Percentiles rank a stretch among this genome's conserved stretches.
Evolutionary conservation across 768 basidiomycete genomes (phyloP).

Genomic region (Suillus clintonianus): DNA sequence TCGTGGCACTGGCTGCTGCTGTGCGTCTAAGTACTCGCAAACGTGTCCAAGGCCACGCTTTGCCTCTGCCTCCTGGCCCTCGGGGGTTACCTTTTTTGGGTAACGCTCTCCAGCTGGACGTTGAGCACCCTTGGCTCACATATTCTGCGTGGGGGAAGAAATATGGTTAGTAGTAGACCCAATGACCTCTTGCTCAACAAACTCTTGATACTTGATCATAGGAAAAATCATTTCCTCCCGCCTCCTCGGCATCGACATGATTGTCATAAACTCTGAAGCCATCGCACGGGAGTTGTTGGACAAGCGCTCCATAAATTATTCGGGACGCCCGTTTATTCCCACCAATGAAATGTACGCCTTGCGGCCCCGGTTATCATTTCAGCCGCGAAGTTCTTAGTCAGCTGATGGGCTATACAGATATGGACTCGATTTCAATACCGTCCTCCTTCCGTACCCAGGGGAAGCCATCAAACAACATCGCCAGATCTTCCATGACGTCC

Average conservation of each 20-base stretch:
- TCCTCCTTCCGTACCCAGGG: constrained; percentile 16
- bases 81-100: constrained; percentile 11
- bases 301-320: constrained; percentile 1
- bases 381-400: too few relatives aligned
- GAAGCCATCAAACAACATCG: constrained; percentile 12
- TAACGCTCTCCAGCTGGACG: constrained; percentile 12
- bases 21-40: not conserved
- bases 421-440: constrained; percentile 12
- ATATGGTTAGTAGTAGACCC: constrained; percentile 13
- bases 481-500: constrained; percentile 9
- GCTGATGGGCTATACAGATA: not conserved
- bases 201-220: not conserved
- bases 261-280: constrained; percentile 3
- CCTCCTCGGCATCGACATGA: not conserved
- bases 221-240: not conserved
- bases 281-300: not conserved
- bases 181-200: not conserved
- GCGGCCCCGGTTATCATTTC: not conserved
- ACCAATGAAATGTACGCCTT: constrained; percentile 3
- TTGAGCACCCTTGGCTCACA: constrained; percentile 16
- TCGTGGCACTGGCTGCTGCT: not conserved
- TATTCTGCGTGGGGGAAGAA: constrained; percentile 20
- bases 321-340: not conserved
- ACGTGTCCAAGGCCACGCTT: not conserved
- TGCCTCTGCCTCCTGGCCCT: constrained; percentile 15